Evolutionary conservation across 2,329 filamentous ascomycete genomes (phyloP).

Genomic region (Bipolaris sorokiniana): DNA sequence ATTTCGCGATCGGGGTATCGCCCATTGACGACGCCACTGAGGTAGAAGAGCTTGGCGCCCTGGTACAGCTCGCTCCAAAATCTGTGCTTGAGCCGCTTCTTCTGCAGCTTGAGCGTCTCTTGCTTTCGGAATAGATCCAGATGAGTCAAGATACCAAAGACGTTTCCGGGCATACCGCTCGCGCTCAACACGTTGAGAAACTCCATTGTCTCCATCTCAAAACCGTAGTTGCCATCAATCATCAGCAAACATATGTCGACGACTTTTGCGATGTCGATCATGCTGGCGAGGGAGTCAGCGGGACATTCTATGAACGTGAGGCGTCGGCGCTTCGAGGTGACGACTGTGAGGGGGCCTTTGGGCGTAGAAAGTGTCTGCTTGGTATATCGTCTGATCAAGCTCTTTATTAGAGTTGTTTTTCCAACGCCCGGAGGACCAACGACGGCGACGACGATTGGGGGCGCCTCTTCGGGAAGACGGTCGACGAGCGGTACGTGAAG

Average conservation of each 20-base stretch:
- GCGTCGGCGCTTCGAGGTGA: slow-evolving; percentile 93
- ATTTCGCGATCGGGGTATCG: slow-evolving; percentile 96
- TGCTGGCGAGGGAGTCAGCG: slow-evolving; percentile 88
- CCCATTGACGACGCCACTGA: slow-evolving; percentile 95
- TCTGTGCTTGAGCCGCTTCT: slow-evolving; percentile 93
- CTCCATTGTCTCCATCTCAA: slow-evolving; percentile 99
- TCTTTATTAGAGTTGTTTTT: slow-evolving; percentile 95
- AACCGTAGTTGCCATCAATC: slow-evolving; percentile 98
- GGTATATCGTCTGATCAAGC: slow-evolving; percentile 88
- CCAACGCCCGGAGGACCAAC: slow-evolving; percentile 93
- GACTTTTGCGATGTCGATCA: slow-evolving; percentile 97
- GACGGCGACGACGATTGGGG: slow-evolving; percentile 89
- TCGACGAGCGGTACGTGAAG: slow-evolving; percentile 97
- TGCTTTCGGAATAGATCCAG: slow-evolving; percentile 95
- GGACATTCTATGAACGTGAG: slow-evolving; percentile 97
- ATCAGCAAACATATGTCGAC: slow-evolving; percentile 96
- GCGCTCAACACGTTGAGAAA: slow-evolving; percentile 93
- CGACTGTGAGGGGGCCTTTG: slow-evolving; percentile 89
- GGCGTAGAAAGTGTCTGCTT: slow-evolving; percentile 93
- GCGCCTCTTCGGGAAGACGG: slow-evolving; percentile 91
- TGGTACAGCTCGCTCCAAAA: slow-evolving; percentile 98
- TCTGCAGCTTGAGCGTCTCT: slow-evolving; percentile 87
- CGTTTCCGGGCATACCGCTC: slow-evolving; percentile 97
- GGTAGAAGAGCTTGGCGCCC: slow-evolving; percentile 94
- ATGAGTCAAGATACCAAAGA: slow-evolving; percentile 96